These are phyloP conservation scores for Aspergillus pseudoterreus DNA, from an alignment of 2,329 filamentous ascomycete genomes.

Conservation along the genomic window DNA sequence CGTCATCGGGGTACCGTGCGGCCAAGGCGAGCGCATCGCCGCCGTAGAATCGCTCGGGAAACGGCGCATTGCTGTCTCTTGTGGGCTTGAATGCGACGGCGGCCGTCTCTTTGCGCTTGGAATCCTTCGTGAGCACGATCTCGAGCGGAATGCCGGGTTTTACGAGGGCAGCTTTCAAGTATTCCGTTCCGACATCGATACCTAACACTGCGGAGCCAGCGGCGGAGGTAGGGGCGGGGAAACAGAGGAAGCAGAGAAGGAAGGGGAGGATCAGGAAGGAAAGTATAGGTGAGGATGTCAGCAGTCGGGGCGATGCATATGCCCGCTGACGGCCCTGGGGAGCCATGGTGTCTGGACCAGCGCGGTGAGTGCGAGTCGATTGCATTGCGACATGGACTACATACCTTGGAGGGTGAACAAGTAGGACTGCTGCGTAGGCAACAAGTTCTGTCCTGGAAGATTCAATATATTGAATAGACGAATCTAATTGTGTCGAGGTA, in stretches of 20 bases:
- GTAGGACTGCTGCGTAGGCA: too few relatives aligned
- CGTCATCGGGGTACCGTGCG: constrained; percentile 83
- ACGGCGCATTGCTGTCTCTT: constrained; percentile 62
- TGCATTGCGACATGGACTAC: not conserved
- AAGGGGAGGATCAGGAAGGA: constrained; percentile 48
- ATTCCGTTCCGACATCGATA: constrained; percentile 91
- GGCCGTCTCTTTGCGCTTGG: constrained; percentile 88
- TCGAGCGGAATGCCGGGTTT: constrained; percentile 97
- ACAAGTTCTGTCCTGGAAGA: too few relatives aligned
- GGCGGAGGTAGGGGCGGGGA: constrained; percentile 55
- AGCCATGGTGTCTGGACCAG: constrained; percentile 29
- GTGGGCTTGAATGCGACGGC: constrained; percentile 90
- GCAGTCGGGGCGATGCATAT: constrained; percentile 12
- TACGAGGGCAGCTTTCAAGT: constrained; percentile 92
- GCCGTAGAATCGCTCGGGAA: constrained; percentile 87
- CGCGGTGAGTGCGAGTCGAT: constrained; percentile 3
- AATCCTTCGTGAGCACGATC: constrained; percentile 96
- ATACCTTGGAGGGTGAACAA: not conserved
- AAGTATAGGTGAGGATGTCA: constrained; percentile 30
- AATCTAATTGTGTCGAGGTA: too few relatives aligned
- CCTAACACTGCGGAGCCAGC: constrained; percentile 77
- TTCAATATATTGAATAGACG: too few relatives aligned
- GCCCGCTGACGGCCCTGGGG: constrained; percentile 24
- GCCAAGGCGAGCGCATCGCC: constrained; percentile 85
- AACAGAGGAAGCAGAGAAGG: constrained; percentile 50